A percentile compares a stretch with the other conserved stretches of the same genome.
phyloP scores from a whole-genome alignment of 176 grass and related monocot species.

The Tuctoria greenei region DNA sequence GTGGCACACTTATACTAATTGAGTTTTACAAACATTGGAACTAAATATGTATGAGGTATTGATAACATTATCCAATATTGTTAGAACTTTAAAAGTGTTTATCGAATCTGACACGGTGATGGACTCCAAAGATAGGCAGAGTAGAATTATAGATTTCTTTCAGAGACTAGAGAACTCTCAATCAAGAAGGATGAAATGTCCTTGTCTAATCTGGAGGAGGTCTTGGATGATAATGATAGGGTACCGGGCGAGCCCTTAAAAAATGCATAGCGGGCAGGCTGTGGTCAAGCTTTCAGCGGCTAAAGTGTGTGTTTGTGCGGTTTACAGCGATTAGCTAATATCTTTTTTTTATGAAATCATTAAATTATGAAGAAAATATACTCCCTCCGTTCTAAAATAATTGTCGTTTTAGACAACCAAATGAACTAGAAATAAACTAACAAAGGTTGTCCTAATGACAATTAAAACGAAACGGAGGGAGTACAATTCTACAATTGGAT shows the following conservation, averaged over 20 bases:
- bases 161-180: constrained; percentile 6
- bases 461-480: too few relatives aligned
- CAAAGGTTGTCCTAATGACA: too few relatives aligned
- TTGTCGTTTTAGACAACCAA: too few relatives aligned
- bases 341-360: background rate
- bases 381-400: too few relatives aligned
- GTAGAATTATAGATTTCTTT: background rate
- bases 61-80: background rate
- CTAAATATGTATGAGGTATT: background rate
- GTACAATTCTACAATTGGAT: background rate
- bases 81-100: background rate
- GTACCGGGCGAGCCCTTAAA: background rate
- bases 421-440: too few relatives aligned
- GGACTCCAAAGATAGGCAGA: background rate
- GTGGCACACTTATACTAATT: background rate
- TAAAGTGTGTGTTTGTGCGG: constrained; percentile 10
- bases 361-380: background rate
- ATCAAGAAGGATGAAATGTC: constrained; percentile 30
- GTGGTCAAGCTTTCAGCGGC: constrained; percentile 22
- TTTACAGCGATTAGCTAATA: background rate
- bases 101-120: background rate
- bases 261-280: background rate
- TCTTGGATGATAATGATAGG: constrained; percentile 2
- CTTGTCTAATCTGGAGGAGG: constrained; percentile 15
- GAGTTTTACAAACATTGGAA: background rate